Evolutionary conservation across 2,329 filamentous ascomycete species (phyloP).

Genomic region (Alternaria sp.): DNA sequence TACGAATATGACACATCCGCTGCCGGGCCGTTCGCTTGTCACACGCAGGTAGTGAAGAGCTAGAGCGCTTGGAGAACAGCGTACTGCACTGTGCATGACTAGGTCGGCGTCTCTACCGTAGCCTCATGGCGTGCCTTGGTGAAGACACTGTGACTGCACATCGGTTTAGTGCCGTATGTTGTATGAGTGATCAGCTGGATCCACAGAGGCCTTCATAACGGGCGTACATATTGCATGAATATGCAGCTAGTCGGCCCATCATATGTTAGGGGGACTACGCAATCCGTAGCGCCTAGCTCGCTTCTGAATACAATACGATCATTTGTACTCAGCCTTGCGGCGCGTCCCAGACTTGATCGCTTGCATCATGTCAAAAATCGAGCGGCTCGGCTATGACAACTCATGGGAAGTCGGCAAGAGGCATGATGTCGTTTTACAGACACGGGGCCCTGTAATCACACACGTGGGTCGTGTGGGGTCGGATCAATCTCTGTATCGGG

Average conservation of each 20-base stretch:
- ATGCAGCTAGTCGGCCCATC: constrained; percentile 14
- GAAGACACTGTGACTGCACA: constrained; percentile 10
- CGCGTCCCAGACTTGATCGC: not conserved
- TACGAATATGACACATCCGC: constrained; percentile 4
- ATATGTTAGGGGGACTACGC: not conserved
- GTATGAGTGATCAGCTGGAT: constrained; percentile 11
- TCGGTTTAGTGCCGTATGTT: constrained; percentile 11
- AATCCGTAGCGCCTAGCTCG: constrained; percentile 5
- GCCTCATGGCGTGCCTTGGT: constrained; percentile 16
- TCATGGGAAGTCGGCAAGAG: not conserved
- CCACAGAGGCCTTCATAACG: constrained; percentile 2
- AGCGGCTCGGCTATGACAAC: not conserved
- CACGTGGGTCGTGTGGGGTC: constrained; percentile 8
- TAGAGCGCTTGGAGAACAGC: constrained; percentile 7
- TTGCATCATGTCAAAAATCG: constrained; percentile 5
- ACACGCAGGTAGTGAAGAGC: constrained; percentile 11
- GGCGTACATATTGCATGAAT: constrained; percentile 13
- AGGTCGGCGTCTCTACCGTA: constrained; percentile 7
- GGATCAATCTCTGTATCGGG: constrained; percentile 8
- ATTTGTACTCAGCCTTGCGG: constrained; percentile 14
- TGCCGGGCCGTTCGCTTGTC: constrained; percentile 14
- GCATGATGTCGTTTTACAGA: constrained; percentile 10
- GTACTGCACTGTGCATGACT: constrained; percentile 15
- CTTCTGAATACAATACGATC: constrained; percentile 1
- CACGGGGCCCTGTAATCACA: constrained; percentile 5